These are phyloP conservation scores for Myriosclerotinia duriaeana DNA, from an alignment of 2,329 filamentous ascomycete species.

Conservation along the genomic window DNA sequence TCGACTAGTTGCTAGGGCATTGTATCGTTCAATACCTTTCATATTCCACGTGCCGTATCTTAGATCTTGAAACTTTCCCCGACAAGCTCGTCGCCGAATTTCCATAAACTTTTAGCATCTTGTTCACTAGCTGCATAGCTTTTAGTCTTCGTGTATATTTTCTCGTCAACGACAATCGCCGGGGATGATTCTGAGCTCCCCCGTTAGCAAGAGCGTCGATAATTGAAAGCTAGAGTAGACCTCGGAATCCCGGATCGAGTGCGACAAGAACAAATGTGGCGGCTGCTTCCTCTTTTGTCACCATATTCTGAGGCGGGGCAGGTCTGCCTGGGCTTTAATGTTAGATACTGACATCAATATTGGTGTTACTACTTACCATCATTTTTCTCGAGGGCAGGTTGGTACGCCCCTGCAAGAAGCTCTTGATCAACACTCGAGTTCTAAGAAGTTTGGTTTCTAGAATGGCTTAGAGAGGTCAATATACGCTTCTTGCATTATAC, in stretches of 20 bases:
- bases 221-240: neutral
- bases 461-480: neutral
- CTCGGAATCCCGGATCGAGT: neutral
- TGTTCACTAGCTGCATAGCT: conserved; percentile 8
- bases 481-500: neutral
- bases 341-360: neutral
- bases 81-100: conserved; percentile 3
- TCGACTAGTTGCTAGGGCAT: neutral
- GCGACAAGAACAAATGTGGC: neutral
- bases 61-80: neutral
- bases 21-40: neutral
- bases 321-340: neutral
- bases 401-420: neutral
- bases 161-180: neutral
- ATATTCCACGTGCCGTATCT: neutral
- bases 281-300: neutral
- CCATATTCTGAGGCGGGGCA: neutral
- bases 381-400: neutral
- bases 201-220: neutral
- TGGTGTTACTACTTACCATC: neutral
- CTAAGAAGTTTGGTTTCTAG: neutral
- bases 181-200: neutral
- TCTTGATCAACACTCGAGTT: neutral
- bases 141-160: neutral
- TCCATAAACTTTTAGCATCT: neutral